Percentiles rank a stretch among this genome's conserved stretches.
Conservation (phyloP, 768 basidiomycete genomes). For the Boletus rubropictus region DNA sequence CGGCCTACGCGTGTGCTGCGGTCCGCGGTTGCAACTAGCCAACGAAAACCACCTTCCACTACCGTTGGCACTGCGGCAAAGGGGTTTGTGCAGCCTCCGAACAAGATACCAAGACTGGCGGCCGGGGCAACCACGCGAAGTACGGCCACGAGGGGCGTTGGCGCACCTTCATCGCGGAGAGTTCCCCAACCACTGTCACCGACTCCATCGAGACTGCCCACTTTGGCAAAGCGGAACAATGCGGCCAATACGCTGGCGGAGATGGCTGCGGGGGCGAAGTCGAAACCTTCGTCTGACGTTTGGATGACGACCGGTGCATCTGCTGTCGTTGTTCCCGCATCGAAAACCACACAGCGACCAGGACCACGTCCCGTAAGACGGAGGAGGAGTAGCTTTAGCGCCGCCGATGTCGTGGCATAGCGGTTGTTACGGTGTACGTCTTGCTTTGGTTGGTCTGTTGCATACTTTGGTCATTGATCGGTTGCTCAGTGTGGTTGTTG, state of each 20-base stretch:
- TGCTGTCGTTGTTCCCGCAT: conserved; percentile 65
- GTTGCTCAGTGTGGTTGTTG: conserved; percentile 6
- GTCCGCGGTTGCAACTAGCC: conserved; percentile 53
- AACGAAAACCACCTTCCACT: conserved; percentile 47
- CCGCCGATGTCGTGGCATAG: conserved; percentile 78
- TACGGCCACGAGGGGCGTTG: conserved; percentile 34
- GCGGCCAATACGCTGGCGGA: conserved; percentile 45
- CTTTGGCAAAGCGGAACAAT: conserved; percentile 54
- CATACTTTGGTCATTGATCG: not conserved
- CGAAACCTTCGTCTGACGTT: conserved; percentile 42
- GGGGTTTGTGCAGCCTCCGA: conserved; percentile 46
- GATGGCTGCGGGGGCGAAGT: conserved; percentile 37
- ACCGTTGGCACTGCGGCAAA: conserved; percentile 33
- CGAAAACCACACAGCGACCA: conserved; percentile 64
- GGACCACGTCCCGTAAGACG: conserved; percentile 67
- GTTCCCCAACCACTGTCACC: conserved; percentile 52
- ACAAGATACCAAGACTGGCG: conserved; percentile 66
- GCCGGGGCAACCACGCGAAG: conserved; percentile 47
- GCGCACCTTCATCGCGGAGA: conserved; percentile 32
- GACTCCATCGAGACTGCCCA: conserved; percentile 72
- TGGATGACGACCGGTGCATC: conserved; percentile 74
- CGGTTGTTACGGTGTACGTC: conserved; percentile 1
- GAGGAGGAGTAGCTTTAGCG: conserved; percentile 81
- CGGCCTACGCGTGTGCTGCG: conserved; percentile 70
- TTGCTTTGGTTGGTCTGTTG: conserved; percentile 13